Base-by-base conservation (phyloP, 306 rosid genomes). In the Acacia melanoxylon region DNA sequence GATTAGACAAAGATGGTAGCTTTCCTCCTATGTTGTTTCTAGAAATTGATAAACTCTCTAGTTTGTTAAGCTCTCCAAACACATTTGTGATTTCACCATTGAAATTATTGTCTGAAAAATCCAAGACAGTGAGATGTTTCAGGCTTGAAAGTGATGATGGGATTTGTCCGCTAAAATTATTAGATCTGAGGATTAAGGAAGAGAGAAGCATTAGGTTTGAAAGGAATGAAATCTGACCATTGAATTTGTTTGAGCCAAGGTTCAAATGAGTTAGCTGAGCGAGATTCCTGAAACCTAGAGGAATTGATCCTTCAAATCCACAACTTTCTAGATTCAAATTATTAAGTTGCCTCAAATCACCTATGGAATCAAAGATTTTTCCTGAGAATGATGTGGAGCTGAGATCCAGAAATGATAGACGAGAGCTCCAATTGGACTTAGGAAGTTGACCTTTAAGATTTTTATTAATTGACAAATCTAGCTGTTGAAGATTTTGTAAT, bases 191-290 rank as follows among this genome's bases (percentile, higher is more conserved):
- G 58, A 16, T 4, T 6, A 54, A 54, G 62, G 24, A 54, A n/a
- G 25, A 20, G 5, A 22, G 65, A n/a, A 9, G 65, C 4, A 3
- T 24, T 22, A 59, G 67, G 22, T 79, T 63, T 17, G 77, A 62
- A 52, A 66, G 13, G 20, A 74, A 75, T 20, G 78, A 58, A n/a
- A 80, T 70, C 29, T 84, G 33, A 5, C 84, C 81, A 56, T 19
- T 80, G 17, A 80, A 70, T 0, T 49, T 59, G 71, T 49, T 80
- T 10, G 31, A 59, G 31, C 31, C 66, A 59, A 59, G 6, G 0
- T 0, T 5, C 24, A 2, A 41, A 85, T 81, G 7, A 25, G 0
- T 20, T 66, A 78, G 10, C 2, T 27, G 2, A 7, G 22, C 16
- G 24, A 66, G 71, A 29, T 80, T 72, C 33, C 24, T 70, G 14